Base-by-base conservation (phyloP, 2,329 filamentous ascomycete species). In the Cryphonectria naterciae region DNA sequence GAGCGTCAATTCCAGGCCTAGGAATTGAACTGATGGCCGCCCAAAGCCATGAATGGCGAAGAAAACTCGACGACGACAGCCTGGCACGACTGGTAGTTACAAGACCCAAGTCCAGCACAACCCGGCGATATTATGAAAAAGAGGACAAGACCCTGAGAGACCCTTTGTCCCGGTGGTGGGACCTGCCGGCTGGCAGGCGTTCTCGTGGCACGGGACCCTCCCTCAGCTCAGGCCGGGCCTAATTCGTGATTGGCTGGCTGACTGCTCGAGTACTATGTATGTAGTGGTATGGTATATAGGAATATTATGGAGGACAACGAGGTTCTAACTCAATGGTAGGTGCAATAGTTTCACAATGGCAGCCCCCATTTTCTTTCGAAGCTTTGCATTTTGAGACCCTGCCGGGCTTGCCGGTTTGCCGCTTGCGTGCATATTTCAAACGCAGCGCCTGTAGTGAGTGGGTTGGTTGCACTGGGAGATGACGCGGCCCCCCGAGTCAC, bases 371-470 rank as follows among this genome's bases (percentile, higher is more conserved):
- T 43, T 43, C 41, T 43, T 49, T 49, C 46, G 4, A 41, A 7
- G 15, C 43, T 6, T 19, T 58, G 60, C 19, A 17, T 62, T 62
- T 62, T 39, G n/a, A 11, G 35, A 39, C 60, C 60, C 32, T 62
- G 60, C 22, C 35, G 37, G 46, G 28, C 25, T 35, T 62, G 60
- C 60, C 60, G 60, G 19, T 62, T 62, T 62, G 60, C 60, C 60
- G 60, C 11, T 7, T 25, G 35, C 60, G 11, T 62, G 60, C 60
- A 25, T 15, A 13, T 25, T 41, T n/a, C 10, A 61, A 39, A 25
- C 25, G 8, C 25, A 13, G 32, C 60, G 60, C 60, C 60, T 41
- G 46, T 7, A 49, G 46, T 49, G 46, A n/a, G 46, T 49, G 46
- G 46, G 46, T n/a, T 49, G 60, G 54, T 35, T 62, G 35, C 35